These are phyloP conservation scores for Penicillium pulvis DNA, from an alignment of 495 filamentous ascomycete species.

Conservation along the genomic window DNA sequence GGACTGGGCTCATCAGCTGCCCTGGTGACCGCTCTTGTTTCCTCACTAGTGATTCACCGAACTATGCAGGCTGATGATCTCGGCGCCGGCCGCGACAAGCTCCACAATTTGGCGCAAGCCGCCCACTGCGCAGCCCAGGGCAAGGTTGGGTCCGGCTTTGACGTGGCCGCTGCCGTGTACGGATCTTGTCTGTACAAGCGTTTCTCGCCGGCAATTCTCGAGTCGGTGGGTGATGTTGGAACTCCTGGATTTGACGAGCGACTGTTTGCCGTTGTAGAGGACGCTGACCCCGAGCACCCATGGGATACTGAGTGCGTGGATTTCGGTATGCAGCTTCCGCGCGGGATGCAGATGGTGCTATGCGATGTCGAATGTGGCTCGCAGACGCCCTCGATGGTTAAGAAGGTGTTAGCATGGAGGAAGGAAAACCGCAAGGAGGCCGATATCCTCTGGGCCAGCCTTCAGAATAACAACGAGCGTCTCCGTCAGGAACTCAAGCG, in stretches of 20 bases:
- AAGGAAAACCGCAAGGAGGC: conserved; percentile 67
- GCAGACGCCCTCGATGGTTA: conserved; percentile 94
- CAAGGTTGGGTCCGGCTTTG: conserved; percentile 94
- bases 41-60: conserved; percentile 71
- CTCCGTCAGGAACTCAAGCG: conserved; percentile 64
- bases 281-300: conserved; percentile 42
- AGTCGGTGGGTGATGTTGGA: conserved; percentile 63
- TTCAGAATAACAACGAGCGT: conserved; percentile 74
- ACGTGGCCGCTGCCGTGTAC: conserved; percentile 91
- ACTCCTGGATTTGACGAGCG: conserved; percentile 63
- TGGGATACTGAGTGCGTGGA: conserved; percentile 83
- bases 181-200: conserved; percentile 88
- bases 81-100: conserved; percentile 50
- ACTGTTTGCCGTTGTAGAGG: conserved; percentile 66
- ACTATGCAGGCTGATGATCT: conserved; percentile 69
- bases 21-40: conserved; percentile 87
- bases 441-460: conserved; percentile 64
- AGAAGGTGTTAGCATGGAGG: conserved; percentile 82
- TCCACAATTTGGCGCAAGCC: conserved; percentile 93
- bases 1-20: conserved; percentile 95
- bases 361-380: conserved; percentile 95
- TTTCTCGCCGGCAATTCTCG: conserved; percentile 79
- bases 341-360: conserved; percentile 75
- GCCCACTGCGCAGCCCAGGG: conserved; percentile 96
- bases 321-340: conserved; percentile 62